Evolutionary conservation across 1,284 basidiomycete species (phyloP).

Genomic region (Trichosporon coremiiforme): DNA sequence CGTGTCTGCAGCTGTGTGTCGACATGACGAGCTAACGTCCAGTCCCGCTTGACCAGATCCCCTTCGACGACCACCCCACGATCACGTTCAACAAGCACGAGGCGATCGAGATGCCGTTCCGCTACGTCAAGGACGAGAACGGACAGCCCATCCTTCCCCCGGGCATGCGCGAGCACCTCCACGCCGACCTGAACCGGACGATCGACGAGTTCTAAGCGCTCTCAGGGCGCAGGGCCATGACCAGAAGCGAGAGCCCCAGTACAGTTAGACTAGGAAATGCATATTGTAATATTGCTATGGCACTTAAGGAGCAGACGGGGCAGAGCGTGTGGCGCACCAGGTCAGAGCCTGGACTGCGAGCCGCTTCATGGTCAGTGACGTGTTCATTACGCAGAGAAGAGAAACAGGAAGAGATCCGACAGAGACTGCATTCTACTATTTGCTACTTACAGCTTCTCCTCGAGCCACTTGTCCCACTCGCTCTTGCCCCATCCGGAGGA

Average conservation of each 20-base stretch:
- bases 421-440: background rate
- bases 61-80: conserved; percentile 78
- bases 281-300: background rate
- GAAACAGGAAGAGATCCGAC: no score
- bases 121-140: conserved; percentile 61
- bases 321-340: background rate
- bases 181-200: conserved; percentile 80
- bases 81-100: conserved; percentile 79
- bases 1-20: no score
- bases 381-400: no score
- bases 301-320: no score
- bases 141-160: conserved; percentile 73
- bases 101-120: conserved; percentile 92
- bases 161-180: conserved; percentile 81
- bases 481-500: conserved; percentile 79
- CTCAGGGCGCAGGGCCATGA: no score
- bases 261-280: background rate
- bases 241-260: no score
- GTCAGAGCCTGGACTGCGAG: background rate
- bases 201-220: conserved; percentile 69
- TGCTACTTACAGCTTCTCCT: conserved; percentile 34
- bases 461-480: conserved; percentile 84
- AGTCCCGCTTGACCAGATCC: conserved; percentile 71
- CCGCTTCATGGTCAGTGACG: background rate
- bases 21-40: conserved; percentile 28